Evolutionary conservation across 169 alveolate species (phyloP).

Genomic region (Plasmodium coatneyi): DNA sequence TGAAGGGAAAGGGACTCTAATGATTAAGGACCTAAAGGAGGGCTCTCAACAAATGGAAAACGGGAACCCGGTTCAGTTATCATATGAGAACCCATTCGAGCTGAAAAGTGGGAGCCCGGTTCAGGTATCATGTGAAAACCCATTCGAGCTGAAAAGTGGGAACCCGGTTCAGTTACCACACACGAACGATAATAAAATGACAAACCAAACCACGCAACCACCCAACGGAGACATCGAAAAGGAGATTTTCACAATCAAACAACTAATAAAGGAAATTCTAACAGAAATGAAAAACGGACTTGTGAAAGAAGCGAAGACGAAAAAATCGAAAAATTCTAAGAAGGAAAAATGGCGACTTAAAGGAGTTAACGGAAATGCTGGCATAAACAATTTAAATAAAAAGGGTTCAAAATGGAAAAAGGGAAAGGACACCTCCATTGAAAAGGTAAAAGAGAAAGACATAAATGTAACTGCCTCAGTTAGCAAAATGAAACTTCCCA

Average conservation of each 20-base stretch:
- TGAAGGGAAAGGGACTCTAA: background rate
- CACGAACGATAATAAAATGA: background rate
- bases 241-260: conserved; percentile 23
- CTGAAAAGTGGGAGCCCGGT: no score
- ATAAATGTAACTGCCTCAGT: background rate
- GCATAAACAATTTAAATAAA: background rate
- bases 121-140: no score
- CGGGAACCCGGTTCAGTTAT: background rate
- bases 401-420: background rate
- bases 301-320: background rate
- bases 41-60: background rate
- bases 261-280: conserved; percentile 17
- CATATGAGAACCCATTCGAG: background rate
- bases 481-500: background rate
- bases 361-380: background rate
- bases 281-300: conserved; percentile 28
- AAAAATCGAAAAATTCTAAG: background rate
- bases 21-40: background rate
- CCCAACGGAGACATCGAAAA: conserved; percentile 15
- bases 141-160: background rate
- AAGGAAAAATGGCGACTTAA: background rate
- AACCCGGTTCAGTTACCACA: background rate
- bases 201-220: background rate
- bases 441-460: background rate
- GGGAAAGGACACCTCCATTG: background rate